Base-by-base conservation (phyloP, 257 asterid genomes). In the Nicotiana noctiflora region DNA sequence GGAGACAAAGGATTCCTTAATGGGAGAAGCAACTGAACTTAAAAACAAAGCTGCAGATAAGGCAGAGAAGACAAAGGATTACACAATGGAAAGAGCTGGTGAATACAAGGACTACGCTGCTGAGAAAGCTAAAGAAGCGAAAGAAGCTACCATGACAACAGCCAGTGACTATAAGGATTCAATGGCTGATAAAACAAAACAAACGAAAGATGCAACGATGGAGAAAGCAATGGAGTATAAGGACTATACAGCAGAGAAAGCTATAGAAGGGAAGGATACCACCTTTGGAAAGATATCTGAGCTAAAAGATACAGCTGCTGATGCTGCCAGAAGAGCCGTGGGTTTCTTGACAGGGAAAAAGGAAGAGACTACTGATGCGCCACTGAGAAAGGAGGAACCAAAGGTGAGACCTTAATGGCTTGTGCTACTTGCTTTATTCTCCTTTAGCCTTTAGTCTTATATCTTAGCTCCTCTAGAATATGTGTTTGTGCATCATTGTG, bases 261-360 rank as follows among this genome's bases (percentile, higher is more conserved):
- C 91, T 0, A 79, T 23, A 25, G 96, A 90, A 79, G 94, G 91
- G 61, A 89, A 90, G 83, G 97, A 92, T 27, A 66, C 86, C 0
- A 70, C 89, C 0, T 91, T 82, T 19, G 90, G 90, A 11, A 92
- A 86, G 84, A 80, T 89, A 4, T 80, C 84, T 0, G 98, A 85
- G 40, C 62, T 90, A 85, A 90, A 89, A 87, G 95, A 89, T 11
- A 80, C 95, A 0, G 92, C 92, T 0, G 92, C 91, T 0, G 93
- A 64, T 1, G 94, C 94, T 0, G 90, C 93, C 0, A 74, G 84
- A 66, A 82, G 87, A 74, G 96, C 94, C 19, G 79, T 90, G 90
- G 94, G 72, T 19, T 91, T 14, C 53, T 21, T 94, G 10, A 89
- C 93, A 0, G 94, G 94, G 34, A 94, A 92, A 87, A 91, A 85